phyloP scores from a whole-genome alignment of 176 grass and related monocot genomes.

The Aegilops umbellulata region DNA sequence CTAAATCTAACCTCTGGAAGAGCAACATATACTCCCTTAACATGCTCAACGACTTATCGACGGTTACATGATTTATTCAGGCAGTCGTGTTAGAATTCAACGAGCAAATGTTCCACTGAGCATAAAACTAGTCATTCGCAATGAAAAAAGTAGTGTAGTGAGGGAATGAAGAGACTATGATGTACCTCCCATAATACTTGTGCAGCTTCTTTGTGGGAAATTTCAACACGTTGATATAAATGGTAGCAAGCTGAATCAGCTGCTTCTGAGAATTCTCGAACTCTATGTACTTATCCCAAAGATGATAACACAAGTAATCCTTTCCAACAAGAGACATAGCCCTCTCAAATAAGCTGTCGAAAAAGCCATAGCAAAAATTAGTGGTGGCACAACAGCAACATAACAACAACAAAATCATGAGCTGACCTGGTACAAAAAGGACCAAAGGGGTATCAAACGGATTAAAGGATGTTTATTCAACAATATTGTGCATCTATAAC shows the following conservation, averaged over 20 bases:
- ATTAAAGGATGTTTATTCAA: conserved; percentile 5
- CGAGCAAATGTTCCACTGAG: not conserved
- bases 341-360: conserved; percentile 76
- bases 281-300: conserved; percentile 92
- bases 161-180: not conserved
- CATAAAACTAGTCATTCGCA: not conserved
- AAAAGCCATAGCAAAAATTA: conserved; percentile 21
- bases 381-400: conserved; percentile 5
- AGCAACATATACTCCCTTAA: not conserved
- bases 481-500: not conserved
- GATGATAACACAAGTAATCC: conserved; percentile 73
- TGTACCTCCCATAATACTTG: conserved; percentile 81
- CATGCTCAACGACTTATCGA: not conserved
- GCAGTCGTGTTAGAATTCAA: not conserved
- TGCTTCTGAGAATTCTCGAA: conserved; percentile 83
- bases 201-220: conserved; percentile 91
- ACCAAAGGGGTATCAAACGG: not conserved
- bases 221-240: conserved; percentile 66
- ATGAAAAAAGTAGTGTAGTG: not conserved
- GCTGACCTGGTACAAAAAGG: not conserved
- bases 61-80: not conserved
- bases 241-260: conserved; percentile 65
- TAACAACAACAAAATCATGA: conserved; percentile 12
- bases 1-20: conserved; percentile 1
- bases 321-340: conserved; percentile 78